Evolutionary conservation across 139 green algal species (phyloP), one percentile per base, ranked within the genome.

Genomic region (Cymbomonas tetramitiformis): DNA sequence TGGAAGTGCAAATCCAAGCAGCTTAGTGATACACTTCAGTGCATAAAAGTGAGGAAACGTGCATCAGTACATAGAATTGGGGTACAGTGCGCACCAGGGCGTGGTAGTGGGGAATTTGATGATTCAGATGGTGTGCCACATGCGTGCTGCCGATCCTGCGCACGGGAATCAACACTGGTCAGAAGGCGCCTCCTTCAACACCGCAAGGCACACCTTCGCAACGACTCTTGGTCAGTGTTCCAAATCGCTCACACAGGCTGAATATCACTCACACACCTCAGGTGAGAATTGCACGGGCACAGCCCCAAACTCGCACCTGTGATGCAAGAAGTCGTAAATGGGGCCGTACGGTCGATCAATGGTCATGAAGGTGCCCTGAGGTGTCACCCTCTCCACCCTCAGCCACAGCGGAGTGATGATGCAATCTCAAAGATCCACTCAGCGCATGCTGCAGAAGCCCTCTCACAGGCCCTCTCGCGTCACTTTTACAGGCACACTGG

Each of bases 91-190:
- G n/a, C n/a, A n/a, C n/a, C n/a, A n/a, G n/a, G 9, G 64, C 64
- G 46, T 71, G 30, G 64, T 71, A 71, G 56, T 71, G 64, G 28
- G 64, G 64, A n/a, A 71, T 71, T 5, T 47, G 58, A 56, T 65
- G 56, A 48, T 57, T 51, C 46, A 71, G 52, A 56, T 71, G 64
- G 50, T 71, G 64, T 28, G 64, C 64, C 15, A 71, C 64, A 43
- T 71, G 64, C 32, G 64, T 71, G 50, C 23, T 50, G 15, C 64
- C 64, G 30, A 71, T 71, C 12, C 57, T n/a, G n/a, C n/a, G n/a
- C n/a, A n/a, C n/a, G n/a, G n/a, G n/a, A n/a, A n/a, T n/a, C n/a
- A n/a, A n/a, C n/a, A n/a, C n/a, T n/a, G n/a, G n/a, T n/a, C n/a
- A n/a, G n/a, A n/a, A n/a, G n/a, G n/a, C n/a, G n/a, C n/a, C n/a